These are phyloP conservation scores for Mucor piriformis DNA, from an alignment of 371 early-diverging fungal genomes.

Conservation along the genomic window DNA sequence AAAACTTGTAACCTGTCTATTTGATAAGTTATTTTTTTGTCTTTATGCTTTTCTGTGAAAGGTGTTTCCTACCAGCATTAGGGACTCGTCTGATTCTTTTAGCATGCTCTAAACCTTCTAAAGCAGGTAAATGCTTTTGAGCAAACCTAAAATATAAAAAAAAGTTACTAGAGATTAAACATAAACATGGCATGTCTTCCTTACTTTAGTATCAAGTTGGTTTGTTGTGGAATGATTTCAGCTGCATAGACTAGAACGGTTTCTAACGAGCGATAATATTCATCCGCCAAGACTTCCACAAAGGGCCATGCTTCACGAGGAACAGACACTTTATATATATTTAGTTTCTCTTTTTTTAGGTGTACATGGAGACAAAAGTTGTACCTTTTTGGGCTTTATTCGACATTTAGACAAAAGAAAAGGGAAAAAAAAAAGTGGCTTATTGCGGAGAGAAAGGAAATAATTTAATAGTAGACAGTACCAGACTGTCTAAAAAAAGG, in stretches of 20 bases:
- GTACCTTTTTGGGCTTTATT: neutral
- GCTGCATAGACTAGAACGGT: slow-evolving; percentile 43
- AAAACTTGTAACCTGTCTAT: slow-evolving; percentile 23
- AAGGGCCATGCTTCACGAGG: slow-evolving; percentile 47
- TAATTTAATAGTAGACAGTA: neutral
- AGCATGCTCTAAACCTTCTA: slow-evolving; percentile 44
- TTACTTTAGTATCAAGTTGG: slow-evolving; percentile 48
- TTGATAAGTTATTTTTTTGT: neutral
- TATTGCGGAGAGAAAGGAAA: neutral
- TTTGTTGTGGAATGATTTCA: slow-evolving; percentile 44
- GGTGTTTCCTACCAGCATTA: neutral
- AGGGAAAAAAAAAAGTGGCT: neutral
- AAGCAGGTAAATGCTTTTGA: slow-evolving; percentile 40
- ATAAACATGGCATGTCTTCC: no score
- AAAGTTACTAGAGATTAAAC: neutral
- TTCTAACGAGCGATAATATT: slow-evolving; percentile 41
- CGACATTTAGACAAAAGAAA: neutral
- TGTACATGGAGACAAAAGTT: neutral
- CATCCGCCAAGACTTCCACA: slow-evolving; percentile 42
- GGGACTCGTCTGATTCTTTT: slow-evolving; percentile 45
- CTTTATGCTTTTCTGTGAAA: neutral
- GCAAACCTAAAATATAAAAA: slow-evolving; percentile 40
- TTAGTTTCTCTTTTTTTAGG: neutral
- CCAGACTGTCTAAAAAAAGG: neutral
- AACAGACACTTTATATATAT: slow-evolving; percentile 3